Conservation (phyloP, 495 filamentous ascomycete genomes). For the Talaromyces stipitatus region DNA sequence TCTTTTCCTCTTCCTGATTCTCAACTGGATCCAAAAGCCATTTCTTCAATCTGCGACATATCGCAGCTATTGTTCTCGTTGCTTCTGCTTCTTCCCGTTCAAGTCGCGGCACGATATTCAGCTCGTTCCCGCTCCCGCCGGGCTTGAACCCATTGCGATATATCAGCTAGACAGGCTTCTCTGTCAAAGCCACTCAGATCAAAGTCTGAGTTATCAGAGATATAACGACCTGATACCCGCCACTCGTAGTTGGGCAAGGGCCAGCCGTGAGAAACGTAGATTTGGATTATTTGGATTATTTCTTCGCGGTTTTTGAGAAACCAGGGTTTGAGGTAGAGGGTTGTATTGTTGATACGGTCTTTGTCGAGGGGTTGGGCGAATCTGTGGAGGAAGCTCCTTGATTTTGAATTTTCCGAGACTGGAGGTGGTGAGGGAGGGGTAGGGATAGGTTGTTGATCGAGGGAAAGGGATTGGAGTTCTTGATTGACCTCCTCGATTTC, state of each 20-base stretch:
- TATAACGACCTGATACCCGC: not conserved
- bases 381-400: slow-evolving; percentile 1
- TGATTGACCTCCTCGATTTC: not conserved
- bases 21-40: not conserved
- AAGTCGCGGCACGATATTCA: too few relatives aligned
- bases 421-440: not conserved
- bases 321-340: not conserved
- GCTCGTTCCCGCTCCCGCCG: not conserved
- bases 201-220: not conserved
- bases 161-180: not conserved
- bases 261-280: slow-evolving; percentile 1
- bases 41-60: not conserved
- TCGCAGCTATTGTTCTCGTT: not conserved
- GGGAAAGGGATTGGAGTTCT: not conserved
- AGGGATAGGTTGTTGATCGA: too few relatives aligned
- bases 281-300: not conserved
- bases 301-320: not conserved
- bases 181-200: not conserved
- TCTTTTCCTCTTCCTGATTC: not conserved
- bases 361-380: not conserved
- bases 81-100: not conserved
- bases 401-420: not conserved
- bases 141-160: not conserved
- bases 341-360: not conserved
- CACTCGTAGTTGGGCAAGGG: not conserved